Base-by-base conservation (phyloP, 768 basidiomycete species). In the Tylopilus subfusipes region DNA sequence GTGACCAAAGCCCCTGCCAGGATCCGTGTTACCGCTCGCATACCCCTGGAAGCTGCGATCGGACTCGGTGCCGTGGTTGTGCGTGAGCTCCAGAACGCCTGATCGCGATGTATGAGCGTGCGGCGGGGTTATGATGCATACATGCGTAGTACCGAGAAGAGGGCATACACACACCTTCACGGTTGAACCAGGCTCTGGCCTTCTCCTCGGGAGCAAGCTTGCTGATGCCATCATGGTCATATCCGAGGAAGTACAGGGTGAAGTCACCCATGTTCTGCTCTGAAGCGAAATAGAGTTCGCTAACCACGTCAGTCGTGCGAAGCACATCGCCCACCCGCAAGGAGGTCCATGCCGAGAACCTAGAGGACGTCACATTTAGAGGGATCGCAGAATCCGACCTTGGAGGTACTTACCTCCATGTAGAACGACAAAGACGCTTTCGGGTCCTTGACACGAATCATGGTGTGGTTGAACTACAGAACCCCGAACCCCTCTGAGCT, bases 61-160 rank as follows among this genome's bases (percentile, higher is more conserved):
- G 52, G 72, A 75, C 74, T 98, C 96, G 53, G 92, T 91, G 52
- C 94, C 92, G 68, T 93, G 90, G 76, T 94, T 93, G 75, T 89
- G 85, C 2, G 88, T 93, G 46, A 93, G 78, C 69, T 95, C 91
- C 55, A 93, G 81, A 60, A 94, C 72, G 50, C 85, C 88, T 89
- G 60, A n/a, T 44, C 22, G 31, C 25, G 10, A 31, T 10, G 13
- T 13, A 31, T 57, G 44, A 39, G 52, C 22, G 25, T 16, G 18
- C n/a, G 31, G 39, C 5, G 10, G 25, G 5, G 10, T 14, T 18
- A 52, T 14, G 27, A 6, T 5, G 14, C 18, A 25, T 22, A 4
- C 13, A 22, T 38, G 24, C 18, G n/a, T 21, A 9, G 9, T 16
- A 42, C 24, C 27, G 25, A 4, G 40, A 24, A 43, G 18, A n/a